phyloP scores from a whole-genome alignment of 306 rosid genomes.

The Alnus glutinosa region DNA sequence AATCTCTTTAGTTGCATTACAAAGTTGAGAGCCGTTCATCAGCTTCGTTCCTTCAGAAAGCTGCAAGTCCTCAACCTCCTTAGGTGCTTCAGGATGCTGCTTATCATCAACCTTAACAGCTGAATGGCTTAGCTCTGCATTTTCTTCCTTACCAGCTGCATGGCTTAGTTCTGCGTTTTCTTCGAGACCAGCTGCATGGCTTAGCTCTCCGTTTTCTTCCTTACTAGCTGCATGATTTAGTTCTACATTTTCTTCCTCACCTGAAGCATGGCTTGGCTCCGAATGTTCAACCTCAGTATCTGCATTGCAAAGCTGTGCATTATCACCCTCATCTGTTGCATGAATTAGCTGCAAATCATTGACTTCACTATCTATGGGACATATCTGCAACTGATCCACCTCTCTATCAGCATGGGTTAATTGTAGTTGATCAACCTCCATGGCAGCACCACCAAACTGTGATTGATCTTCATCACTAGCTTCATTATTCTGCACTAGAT shows the following conservation, averaged over 20 bases:
- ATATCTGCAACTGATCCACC: conserved; percentile 54
- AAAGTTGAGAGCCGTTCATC: conserved; percentile 32
- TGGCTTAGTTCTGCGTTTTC: conserved; percentile 60
- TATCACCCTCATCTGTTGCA: conserved; percentile 47
- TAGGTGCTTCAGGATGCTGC: conserved; percentile 20
- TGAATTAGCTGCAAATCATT: conserved; percentile 53
- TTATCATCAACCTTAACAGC: conserved; percentile 34
- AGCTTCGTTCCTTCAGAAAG: conserved; percentile 34
- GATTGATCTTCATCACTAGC: conserved; percentile 81
- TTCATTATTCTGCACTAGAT: conserved; percentile 47
- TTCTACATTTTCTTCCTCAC: conserved; percentile 42
- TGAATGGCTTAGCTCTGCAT: conserved; percentile 42
- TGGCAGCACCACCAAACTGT: conserved; percentile 62
- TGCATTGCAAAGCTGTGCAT: conserved; percentile 55
- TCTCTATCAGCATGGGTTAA: conserved; percentile 53
- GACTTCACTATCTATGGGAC: conserved; percentile 48
- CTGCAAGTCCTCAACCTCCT: conserved; percentile 22
- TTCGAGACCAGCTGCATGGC: conserved; percentile 45
- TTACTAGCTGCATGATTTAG: conserved; percentile 38
- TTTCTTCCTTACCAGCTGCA: conserved; percentile 39
- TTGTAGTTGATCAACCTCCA: conserved; percentile 57
- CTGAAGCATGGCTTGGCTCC: conserved; percentile 44
- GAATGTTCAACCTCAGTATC: conserved; percentile 63
- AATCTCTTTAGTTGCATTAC: conserved; percentile 31
- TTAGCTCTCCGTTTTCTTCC: conserved; percentile 48